Evolutionary conservation across 305 asterid genomes (phyloP).

Genomic region (Solanum hybrid): DNA sequence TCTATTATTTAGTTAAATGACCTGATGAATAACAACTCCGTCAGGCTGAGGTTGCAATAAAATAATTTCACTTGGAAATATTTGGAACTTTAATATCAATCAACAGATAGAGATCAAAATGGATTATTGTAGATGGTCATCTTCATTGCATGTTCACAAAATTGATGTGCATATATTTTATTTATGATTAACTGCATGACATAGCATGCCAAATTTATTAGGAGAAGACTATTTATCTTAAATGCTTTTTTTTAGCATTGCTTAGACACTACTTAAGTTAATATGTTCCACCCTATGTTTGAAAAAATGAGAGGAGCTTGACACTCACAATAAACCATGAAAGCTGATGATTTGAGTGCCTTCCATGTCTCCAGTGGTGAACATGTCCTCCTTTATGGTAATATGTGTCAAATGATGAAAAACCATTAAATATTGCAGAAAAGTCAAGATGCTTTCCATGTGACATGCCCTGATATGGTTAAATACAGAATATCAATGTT

Average conservation of each 20-base stretch:
- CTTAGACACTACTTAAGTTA: background rate
- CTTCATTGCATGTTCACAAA: background rate
- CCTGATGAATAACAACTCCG: background rate
- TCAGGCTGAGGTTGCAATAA: background rate
- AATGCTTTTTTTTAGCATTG: background rate
- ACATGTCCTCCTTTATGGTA: background rate
- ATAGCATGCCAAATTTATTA: background rate
- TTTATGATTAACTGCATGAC: background rate
- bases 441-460: background rate
- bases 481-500: background rate
- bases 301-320: background rate
- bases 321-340: background rate
- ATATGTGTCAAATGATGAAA: background rate
- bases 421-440: background rate
- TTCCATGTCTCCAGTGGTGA: background rate
- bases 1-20: background rate
- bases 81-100: background rate
- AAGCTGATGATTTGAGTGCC: background rate
- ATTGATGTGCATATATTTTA: background rate
- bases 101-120: background rate
- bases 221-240: background rate
- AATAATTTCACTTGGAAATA: background rate
- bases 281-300: background rate
- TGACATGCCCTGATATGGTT: background rate
- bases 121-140: background rate